Evolutionary conservation across 2,329 filamentous ascomycete species (phyloP), one percentile per base, ranked within the genome.

Genomic region (Colletotrichum sp.): DNA sequence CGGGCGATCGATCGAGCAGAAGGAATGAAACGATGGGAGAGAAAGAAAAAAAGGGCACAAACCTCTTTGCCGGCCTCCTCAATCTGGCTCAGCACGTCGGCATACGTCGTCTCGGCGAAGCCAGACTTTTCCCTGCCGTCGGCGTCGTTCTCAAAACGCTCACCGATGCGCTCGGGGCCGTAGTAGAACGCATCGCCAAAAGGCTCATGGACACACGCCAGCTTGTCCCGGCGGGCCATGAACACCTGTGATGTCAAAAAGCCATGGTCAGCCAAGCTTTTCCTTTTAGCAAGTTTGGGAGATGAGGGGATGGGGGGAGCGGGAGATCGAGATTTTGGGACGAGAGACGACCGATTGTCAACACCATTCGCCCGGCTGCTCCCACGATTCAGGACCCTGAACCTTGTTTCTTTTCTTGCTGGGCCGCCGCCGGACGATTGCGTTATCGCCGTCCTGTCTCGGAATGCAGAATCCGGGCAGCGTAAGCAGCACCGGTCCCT

Each of bases 121-220:
- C 94, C 94, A 78, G 91, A 94, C 80, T 90, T 85, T 71, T 87
- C 80, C 74, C 92, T 88, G 38, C 85, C 84, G 55, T 85, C 84
- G 67, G 85, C 84, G 78, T 98, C 94, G 59, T 94, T 83, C 81
- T 93, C 93, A 82, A 95, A 99, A 80, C 97, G 92, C 68, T 91
- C 87, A 81, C 94, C 93, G 79, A 98, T 89, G 79, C 95, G 91
- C 86, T 99, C 97, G 8, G 96, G 96, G 68, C 97, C 96, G 82
- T 94, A 98, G 87, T 98, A 98, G 83, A 96, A 98, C 76, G 96
- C 94, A 86, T 98, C 97, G 69, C 96, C 96, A 85, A 98, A 98
- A 7, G 97, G 97, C 87, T 99, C 97, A 84, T 98, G 97, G 80
- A 97, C 89, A 83, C 95, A 98, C 80, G 93, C 89, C 75, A 98